These are phyloP conservation scores for Trichoderma harzianum DNA, from an alignment of 2,329 filamentous ascomycete species.

Conservation along the genomic window DNA sequence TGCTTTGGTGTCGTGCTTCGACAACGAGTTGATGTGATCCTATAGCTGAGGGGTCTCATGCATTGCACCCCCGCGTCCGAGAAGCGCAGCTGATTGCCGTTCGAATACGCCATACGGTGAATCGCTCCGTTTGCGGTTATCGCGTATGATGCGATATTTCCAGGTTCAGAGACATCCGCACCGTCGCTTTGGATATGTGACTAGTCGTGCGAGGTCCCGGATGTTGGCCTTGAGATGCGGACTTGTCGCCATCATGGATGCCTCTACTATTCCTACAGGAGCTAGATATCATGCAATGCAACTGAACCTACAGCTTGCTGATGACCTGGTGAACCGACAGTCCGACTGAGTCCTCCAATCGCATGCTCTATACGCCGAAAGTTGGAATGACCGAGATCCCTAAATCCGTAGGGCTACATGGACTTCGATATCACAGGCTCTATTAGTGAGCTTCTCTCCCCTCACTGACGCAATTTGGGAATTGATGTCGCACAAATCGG, in stretches of 20 bases:
- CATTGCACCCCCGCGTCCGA: background rate
- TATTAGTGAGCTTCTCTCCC: background rate
- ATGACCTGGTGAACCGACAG: background rate
- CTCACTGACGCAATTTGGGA: constrained; percentile 16
- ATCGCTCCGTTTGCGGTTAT: background rate
- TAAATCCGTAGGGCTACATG: background rate
- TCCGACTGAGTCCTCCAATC: constrained; percentile 5
- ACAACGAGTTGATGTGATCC: constrained; percentile 3
- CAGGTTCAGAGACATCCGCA: background rate
- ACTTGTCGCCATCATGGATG: background rate
- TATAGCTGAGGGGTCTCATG: background rate
- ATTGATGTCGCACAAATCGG: constrained; percentile 8
- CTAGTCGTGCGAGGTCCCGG: constrained; percentile 7
- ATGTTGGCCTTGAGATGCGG: background rate
- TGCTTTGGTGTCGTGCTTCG: constrained; percentile 12
- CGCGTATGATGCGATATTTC: constrained; percentile 15
- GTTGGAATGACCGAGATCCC: background rate
- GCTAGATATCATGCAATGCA: background rate
- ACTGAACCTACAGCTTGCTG: background rate
- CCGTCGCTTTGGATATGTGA: constrained; percentile 3
- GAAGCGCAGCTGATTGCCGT: background rate
- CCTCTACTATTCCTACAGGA: background rate
- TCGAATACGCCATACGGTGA: background rate
- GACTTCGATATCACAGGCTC: background rate
- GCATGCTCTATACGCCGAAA: background rate